Evolutionary conservation across 768 basidiomycete species (phyloP).

Genomic region (Pulveroboletus ravenelii): DNA sequence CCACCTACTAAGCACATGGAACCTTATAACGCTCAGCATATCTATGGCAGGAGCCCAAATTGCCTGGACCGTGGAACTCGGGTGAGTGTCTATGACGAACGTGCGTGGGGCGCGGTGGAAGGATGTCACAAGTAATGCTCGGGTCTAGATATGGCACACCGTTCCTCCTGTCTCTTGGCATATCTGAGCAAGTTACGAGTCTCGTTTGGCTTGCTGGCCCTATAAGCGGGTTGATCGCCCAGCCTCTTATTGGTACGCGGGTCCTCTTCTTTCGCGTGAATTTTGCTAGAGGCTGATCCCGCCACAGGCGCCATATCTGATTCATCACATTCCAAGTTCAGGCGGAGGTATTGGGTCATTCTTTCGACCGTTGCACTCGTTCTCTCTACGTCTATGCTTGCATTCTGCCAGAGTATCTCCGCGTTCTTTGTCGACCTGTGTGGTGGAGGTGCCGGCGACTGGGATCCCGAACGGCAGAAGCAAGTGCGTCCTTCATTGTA

Average conservation of each 20-base stretch:
- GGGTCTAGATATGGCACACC: slow-evolving; percentile 85
- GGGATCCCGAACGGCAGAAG: slow-evolving; percentile 71
- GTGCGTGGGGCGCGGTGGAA: neutral
- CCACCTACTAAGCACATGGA: slow-evolving; percentile 47
- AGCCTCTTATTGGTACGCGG: slow-evolving; percentile 88
- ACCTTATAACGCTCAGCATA: slow-evolving; percentile 77
- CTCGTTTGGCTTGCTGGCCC: slow-evolving; percentile 96
- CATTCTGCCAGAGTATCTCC: slow-evolving; percentile 76
- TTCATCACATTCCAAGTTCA: slow-evolving; percentile 83
- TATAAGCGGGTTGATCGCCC: slow-evolving; percentile 90
- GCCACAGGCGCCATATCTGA: slow-evolving; percentile 87
- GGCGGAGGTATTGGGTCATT: slow-evolving; percentile 90
- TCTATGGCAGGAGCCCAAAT: slow-evolving; percentile 95
- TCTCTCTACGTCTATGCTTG: slow-evolving; percentile 71
- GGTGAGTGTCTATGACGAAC: slow-evolving; percentile 45
- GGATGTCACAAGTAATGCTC: neutral
- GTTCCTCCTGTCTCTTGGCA: slow-evolving; percentile 73
- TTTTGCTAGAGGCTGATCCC: slow-evolving; percentile 3
- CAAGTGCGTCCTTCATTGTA: slow-evolving; percentile 40
- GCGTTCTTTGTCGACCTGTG: slow-evolving; percentile 71
- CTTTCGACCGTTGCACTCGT: slow-evolving; percentile 80
- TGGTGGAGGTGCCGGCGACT: slow-evolving; percentile 73
- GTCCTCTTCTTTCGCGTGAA: neutral
- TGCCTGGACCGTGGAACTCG: slow-evolving; percentile 93
- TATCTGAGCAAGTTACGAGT: slow-evolving; percentile 87